Evolutionary conservation across 2,329 filamentous ascomycete genomes (phyloP).

Genomic region (Hypoxylon rubiginosum): DNA sequence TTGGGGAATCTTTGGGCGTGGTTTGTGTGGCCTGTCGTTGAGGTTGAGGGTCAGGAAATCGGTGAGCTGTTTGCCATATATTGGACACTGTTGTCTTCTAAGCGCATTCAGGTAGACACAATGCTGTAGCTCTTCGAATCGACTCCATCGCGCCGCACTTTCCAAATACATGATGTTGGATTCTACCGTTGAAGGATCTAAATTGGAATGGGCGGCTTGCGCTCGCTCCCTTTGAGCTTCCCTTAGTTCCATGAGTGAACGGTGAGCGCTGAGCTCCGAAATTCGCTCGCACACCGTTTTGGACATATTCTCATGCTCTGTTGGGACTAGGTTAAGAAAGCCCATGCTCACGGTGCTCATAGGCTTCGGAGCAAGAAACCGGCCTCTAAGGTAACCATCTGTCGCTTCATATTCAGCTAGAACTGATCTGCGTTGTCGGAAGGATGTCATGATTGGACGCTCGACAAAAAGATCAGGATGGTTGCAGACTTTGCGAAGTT

Average conservation of each 20-base stretch:
- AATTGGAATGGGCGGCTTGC: slow-evolving; percentile 65
- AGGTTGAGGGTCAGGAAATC: slow-evolving; percentile 77
- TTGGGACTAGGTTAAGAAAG: slow-evolving; percentile 84
- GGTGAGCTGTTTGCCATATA: slow-evolving; percentile 86
- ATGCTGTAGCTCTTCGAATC: slow-evolving; percentile 83
- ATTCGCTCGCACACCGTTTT: slow-evolving; percentile 66
- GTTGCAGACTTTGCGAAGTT: slow-evolving; percentile 97
- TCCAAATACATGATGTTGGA: slow-evolving; percentile 81
- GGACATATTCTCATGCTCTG: slow-evolving; percentile 76
- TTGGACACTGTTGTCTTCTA: slow-evolving; percentile 81
- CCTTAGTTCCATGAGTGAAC: slow-evolving; percentile 76
- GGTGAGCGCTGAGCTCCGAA: slow-evolving; percentile 77
- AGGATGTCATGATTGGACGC: slow-evolving; percentile 95
- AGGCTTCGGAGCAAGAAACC: slow-evolving; percentile 71
- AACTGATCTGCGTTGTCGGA: slow-evolving; percentile 87
- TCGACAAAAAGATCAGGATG: slow-evolving; percentile 98
- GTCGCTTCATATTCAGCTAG: slow-evolving; percentile 79
- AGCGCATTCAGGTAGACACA: slow-evolving; percentile 85
- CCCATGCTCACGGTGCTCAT: slow-evolving; percentile 77
- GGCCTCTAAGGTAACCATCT: slow-evolving; percentile 76
- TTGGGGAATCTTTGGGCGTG: slow-evolving; percentile 70
- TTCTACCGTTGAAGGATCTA: slow-evolving; percentile 76
- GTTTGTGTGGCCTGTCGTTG: slow-evolving; percentile 69
- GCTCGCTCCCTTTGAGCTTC: slow-evolving; percentile 76
- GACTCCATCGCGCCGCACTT: slow-evolving; percentile 75